A percentile compares a stretch with the other conserved stretches of the same genome.
phyloP scores from a whole-genome alignment of 1,139 yeast genomes.

The Candida sanyaensis region DNA sequence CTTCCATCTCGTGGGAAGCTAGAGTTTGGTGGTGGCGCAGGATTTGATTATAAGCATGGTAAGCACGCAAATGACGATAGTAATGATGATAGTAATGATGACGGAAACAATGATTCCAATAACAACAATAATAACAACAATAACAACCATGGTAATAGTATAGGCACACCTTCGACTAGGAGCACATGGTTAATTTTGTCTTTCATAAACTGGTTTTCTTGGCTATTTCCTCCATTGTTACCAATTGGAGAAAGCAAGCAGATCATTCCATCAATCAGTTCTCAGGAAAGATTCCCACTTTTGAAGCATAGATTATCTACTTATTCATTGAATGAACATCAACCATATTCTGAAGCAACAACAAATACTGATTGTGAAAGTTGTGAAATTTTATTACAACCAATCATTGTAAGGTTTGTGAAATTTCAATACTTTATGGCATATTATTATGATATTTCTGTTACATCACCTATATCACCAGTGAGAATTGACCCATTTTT shows the following conservation, averaged over 20 bases:
- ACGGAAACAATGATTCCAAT: neutral
- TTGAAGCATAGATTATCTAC: slow-evolving; percentile 12
- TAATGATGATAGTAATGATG: slow-evolving; percentile 3
- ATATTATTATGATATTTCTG: slow-evolving; percentile 21
- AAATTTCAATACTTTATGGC: slow-evolving; percentile 21
- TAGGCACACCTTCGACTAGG: neutral
- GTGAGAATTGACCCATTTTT: slow-evolving; percentile 16
- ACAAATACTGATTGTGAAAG: slow-evolving; percentile 1
- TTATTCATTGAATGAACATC: slow-evolving; percentile 9
- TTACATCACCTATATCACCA: slow-evolving; percentile 8
- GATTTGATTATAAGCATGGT: slow-evolving; percentile 24
- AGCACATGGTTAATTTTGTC: neutral
- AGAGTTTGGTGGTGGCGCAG: slow-evolving; percentile 31
- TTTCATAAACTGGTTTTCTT: slow-evolving; percentile 22
- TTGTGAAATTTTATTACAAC: slow-evolving; percentile 1
- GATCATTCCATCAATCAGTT: neutral
- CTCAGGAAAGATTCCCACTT: slow-evolving; percentile 13
- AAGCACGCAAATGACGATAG: slow-evolving; percentile 9
- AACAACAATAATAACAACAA: neutral
- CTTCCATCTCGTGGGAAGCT: slow-evolving; percentile 26
- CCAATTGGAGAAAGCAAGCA: slow-evolving; percentile 13
- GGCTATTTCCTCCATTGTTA: slow-evolving; percentile 26
- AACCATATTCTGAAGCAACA: neutral
- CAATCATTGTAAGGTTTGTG: slow-evolving; percentile 12
- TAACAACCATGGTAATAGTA: neutral